Evolutionary conservation across 2,329 filamentous ascomycete genomes (phyloP), one percentile per base, ranked within the genome.

Genomic region (Beauveria asiatica): DNA sequence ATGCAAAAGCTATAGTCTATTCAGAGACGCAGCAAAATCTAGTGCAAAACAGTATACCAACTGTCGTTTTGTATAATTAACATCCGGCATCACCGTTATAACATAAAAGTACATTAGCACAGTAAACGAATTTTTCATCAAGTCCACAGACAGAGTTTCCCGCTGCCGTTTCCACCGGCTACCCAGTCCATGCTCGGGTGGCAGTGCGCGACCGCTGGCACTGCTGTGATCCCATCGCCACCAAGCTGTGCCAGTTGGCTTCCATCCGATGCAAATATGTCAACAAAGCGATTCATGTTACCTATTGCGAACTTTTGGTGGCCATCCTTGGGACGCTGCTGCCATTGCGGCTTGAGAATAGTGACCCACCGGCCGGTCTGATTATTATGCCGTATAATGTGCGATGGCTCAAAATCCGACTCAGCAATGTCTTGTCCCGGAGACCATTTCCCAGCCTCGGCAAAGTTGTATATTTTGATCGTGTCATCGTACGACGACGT

Each of bases 231-330:
- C 0, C 88, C 90, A 0, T 96, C 91, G 0, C 92, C 91, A 1
- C 87, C 91, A 0, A 96, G 74, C 72, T 97, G 93, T 0, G 90
- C 93, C 4, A 99, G 76, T 71, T 97, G 93, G 67, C 91, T 87
- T 0, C 94, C 94, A 53, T 88, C 83, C 0, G 85, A 81, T 0
- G 88, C 88, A 71, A 89, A 99, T 0, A 99, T 83, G 69, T 99
- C 94, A 1, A 97, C 90, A 67, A 97, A 97, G 1, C 94, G 85
- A 70, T 96, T 96, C 94, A 97, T 97, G 67, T 97, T 99, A 1
- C 90, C 94, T 61, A 99, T 93, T 25, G 85, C 89, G 67, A 99
- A 92, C 63, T 93, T 91, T 64, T 96, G 87, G 5, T 95, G 85
- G 8, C 87, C 86, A 61, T 94, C 90, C 39, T 81, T 76, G 0